These are phyloP conservation scores for Paraleonurus japonicus DNA, from an alignment of 257 asterid genomes.

Conservation along the genomic window DNA sequence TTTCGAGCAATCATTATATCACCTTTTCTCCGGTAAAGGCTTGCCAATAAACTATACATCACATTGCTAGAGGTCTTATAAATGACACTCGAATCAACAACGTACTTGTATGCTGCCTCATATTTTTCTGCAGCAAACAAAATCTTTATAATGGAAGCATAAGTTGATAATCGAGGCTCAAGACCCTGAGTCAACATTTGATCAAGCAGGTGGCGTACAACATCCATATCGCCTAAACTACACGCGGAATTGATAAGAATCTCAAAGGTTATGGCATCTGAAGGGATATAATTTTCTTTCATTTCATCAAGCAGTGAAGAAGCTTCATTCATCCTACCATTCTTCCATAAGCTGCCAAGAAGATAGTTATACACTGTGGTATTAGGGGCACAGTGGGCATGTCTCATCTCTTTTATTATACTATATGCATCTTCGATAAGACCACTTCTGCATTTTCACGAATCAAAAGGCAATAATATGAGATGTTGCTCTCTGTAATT, in stretches of 20 bases:
- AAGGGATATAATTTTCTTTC: slow-evolving; percentile 39
- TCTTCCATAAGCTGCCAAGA: slow-evolving; percentile 64
- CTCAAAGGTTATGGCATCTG: slow-evolving; percentile 63
- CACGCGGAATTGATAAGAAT: slow-evolving; percentile 51
- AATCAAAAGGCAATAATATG: slow-evolving; percentile 53
- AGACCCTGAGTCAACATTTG: slow-evolving; percentile 49
- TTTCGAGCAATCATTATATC: slow-evolving; percentile 49
- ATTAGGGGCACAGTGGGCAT: slow-evolving; percentile 35
- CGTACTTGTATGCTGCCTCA: slow-evolving; percentile 51
- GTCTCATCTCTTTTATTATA: slow-evolving; percentile 56
- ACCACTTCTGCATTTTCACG: slow-evolving; percentile 63
- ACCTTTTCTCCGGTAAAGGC: slow-evolving; percentile 52
- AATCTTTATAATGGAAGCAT: slow-evolving; percentile 45
- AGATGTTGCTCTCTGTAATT: slow-evolving; percentile 41
- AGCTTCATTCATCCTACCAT: slow-evolving; percentile 41
- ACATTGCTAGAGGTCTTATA: slow-evolving; percentile 39
- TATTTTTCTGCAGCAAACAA: slow-evolving; percentile 43
- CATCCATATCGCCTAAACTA: slow-evolving; percentile 43
- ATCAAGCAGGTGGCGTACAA: slow-evolving; percentile 44
- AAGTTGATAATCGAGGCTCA: slow-evolving; percentile 57
- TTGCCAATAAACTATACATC: slow-evolving; percentile 61
- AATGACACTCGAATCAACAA: slow-evolving; percentile 40
- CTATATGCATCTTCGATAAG: slow-evolving; percentile 53
- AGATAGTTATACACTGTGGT: slow-evolving; percentile 56
- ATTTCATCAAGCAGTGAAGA: slow-evolving; percentile 46